These are phyloP conservation scores for Phaeosphaeria sp. DNA, from an alignment of 2,329 filamentous ascomycete species.

Conservation along the genomic window DNA sequence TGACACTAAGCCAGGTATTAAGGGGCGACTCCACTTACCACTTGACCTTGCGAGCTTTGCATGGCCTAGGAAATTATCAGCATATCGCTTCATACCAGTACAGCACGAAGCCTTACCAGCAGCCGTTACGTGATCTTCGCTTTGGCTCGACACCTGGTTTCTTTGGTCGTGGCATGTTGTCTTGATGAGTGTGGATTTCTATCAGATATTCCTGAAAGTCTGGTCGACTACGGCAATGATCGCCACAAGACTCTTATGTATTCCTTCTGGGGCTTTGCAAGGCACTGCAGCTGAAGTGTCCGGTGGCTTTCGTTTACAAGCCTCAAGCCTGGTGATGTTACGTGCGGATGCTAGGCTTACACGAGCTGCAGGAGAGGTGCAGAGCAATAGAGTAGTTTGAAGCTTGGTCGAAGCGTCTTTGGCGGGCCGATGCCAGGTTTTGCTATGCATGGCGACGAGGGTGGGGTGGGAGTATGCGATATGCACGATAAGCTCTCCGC, in stretches of 20 bases:
- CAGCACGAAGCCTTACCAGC: constrained; percentile 59
- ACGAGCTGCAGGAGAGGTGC: background rate
- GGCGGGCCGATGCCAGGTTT: constrained; percentile 1
- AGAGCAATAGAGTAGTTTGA: background rate
- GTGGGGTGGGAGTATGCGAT: constrained; percentile 3
- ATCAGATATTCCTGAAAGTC: background rate
- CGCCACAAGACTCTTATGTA: background rate
- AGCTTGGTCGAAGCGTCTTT: background rate
- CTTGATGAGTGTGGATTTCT: background rate
- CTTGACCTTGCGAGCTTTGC: constrained; percentile 80
- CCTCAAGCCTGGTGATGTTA: background rate
- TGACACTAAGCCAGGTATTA: background rate
- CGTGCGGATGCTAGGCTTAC: background rate
- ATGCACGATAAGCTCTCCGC: constrained; percentile 18
- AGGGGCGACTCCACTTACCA: constrained; percentile 56
- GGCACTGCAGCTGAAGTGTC: background rate
- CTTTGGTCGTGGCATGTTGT: constrained; percentile 69
- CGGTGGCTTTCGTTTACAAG: background rate
- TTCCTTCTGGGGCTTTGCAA: background rate
- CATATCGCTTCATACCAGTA: background rate
- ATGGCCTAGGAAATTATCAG: constrained; percentile 64
- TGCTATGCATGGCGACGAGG: constrained; percentile 2
- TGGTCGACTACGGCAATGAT: background rate
- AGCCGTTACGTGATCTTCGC: constrained; percentile 71
- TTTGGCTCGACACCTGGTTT: constrained; percentile 71